These are phyloP conservation scores for Penstemon eatonii DNA, from an alignment of 257 asterid genomes.

Conservation along the genomic window DNA sequence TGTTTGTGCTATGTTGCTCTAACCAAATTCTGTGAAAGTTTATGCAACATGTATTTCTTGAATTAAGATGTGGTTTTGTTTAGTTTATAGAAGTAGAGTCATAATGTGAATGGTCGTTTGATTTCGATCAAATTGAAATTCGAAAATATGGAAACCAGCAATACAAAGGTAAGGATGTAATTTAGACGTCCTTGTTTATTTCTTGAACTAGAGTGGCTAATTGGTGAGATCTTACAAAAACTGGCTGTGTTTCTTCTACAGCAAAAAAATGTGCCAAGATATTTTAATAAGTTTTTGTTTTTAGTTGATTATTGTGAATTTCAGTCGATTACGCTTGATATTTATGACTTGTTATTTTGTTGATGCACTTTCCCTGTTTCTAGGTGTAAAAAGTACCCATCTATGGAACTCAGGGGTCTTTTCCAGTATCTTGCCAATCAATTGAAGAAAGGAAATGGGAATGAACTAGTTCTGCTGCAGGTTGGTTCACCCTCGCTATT, in stretches of 20 bases:
- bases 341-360: slow-evolving; percentile 16
- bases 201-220: slow-evolving; percentile 6
- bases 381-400: slow-evolving; percentile 98
- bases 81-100: slow-evolving; percentile 5
- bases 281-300: neutral
- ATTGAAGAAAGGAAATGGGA: slow-evolving; percentile 93
- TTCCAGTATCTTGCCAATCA: slow-evolving; percentile 98
- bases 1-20: slow-evolving; percentile 9
- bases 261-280: neutral
- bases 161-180: neutral
- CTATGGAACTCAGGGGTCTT: slow-evolving; percentile 98
- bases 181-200: neutral
- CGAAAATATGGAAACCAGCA: neutral
- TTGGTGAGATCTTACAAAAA: neutral
- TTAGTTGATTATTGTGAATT: slow-evolving; percentile 22
- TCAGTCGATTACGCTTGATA: slow-evolving; percentile 27
- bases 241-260: neutral
- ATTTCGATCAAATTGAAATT: slow-evolving; percentile 6
- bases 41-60: neutral
- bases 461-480: slow-evolving; percentile 97
- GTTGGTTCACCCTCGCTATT: slow-evolving; percentile 33
- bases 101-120: neutral
- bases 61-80: neutral
- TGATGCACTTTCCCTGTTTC: slow-evolving; percentile 27
- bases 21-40: neutral